Evolutionary conservation across 2,329 filamentous ascomycete genomes (phyloP), one percentile per base, ranked within the genome.

Genomic region (Cytospora paraplurivora): DNA sequence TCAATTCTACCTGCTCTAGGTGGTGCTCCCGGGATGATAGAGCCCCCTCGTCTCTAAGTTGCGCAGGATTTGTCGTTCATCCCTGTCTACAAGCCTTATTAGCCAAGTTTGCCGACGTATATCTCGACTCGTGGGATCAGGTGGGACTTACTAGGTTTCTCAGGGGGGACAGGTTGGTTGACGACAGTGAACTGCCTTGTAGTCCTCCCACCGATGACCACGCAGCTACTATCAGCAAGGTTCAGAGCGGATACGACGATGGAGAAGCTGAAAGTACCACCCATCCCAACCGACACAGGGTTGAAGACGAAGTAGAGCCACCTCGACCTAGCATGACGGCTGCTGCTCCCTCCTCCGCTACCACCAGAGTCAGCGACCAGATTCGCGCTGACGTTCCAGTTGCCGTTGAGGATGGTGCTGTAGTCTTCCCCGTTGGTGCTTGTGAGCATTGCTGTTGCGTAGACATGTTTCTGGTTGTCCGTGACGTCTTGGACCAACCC

Each of bases 221-320:
- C 5, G 19, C 47, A 34, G 41, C 27, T 32, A 8, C 44, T 35
- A 1, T 47, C 19, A 0, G 44, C 33, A 11, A 17, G 4, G 2
- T 1, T 15, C 51, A 63, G 12, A 2, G 47, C 35, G 44, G 34
- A 56, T 44, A 63, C n/a, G 15, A 44, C 38, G 13, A 65, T 35
- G 5, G 37, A 44, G 3, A 63, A 52, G 6, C 44, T 49, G 13
- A 56, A 65, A 1, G 19, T 38, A 5, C 63, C 63, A 13, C 54
- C n/a, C 11, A 38, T 4, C 5, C 15, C 10, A 15, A 65, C 35
- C 1, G n/a, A 13, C 5, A 65, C 10, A 8, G 34, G 51, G 6
- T 38, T 8, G 17, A 65, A 65, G 15, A 65, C 52, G 21, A 65
- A 65, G n/a, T 63, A 65, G 27, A 65, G 38, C 56, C 56, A 62